phyloP scores from a whole-genome alignment of 2,329 filamentous ascomycete genomes.

The Cladosporium sphaerospermum region DNA sequence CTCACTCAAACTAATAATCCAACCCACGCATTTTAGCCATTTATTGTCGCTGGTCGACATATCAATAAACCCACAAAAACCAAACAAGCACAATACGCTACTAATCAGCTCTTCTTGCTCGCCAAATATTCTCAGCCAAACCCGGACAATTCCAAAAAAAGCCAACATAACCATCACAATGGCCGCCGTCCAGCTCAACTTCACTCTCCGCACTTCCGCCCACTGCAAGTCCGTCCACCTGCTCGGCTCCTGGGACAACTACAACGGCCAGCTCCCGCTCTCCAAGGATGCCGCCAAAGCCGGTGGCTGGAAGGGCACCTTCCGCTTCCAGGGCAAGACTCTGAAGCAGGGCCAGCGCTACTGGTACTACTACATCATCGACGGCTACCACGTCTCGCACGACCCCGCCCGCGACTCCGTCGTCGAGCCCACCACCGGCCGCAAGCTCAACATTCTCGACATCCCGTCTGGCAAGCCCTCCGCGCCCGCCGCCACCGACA shows the following conservation, averaged over 20 bases:
- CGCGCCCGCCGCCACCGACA: conserved; percentile 35
- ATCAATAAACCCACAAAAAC: conserved; percentile 9
- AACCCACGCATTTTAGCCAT: conserved; percentile 26
- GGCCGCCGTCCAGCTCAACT: conserved; percentile 89
- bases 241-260: conserved; percentile 97
- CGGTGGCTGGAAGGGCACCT: conserved; percentile 90
- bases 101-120: conserved; percentile 47
- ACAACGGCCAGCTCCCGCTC: conserved; percentile 87
- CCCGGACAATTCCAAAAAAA: conserved; percentile 14
- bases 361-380: conserved; percentile 99
- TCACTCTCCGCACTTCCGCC: conserved; percentile 89
- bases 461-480: conserved; percentile 54
- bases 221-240: conserved; percentile 97
- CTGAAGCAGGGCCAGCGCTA: conserved; percentile 86
- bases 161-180: conserved; percentile 43
- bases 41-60: conserved; percentile 33
- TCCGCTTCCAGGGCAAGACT: conserved; percentile 85
- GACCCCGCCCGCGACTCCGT: conserved; percentile 86
- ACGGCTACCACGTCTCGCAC: conserved; percentile 96
- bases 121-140: conserved; percentile 22
- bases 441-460: conserved; percentile 95
- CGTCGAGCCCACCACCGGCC: conserved; percentile 91
- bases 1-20: conserved; percentile 18
- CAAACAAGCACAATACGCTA: conserved; percentile 33
- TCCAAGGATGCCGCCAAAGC: conserved; percentile 79